These are phyloP conservation scores for Zygoascus biomembranicola DNA, from an alignment of 805 yeast genomes.

Conservation along the genomic window DNA sequence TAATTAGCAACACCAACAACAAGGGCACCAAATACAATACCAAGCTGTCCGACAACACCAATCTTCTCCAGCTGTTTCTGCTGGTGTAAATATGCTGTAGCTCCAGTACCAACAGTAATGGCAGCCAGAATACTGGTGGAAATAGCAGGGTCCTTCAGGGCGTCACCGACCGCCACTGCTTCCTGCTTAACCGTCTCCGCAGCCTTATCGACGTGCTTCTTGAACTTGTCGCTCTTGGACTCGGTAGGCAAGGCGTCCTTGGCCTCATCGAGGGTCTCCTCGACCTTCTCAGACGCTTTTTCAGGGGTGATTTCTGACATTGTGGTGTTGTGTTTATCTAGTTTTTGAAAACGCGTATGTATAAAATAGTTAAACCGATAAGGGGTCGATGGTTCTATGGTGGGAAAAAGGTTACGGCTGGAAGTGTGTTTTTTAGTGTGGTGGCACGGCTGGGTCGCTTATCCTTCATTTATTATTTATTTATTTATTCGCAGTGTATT, in stretches of 20 bases:
- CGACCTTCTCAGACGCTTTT: slow-evolving; percentile 9
- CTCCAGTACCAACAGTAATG: slow-evolving; percentile 14
- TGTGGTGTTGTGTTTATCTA: neutral
- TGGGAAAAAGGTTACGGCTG: neutral
- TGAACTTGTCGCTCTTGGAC: neutral
- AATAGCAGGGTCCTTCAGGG: slow-evolving; percentile 15
- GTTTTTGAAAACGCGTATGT: neutral
- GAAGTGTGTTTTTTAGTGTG: neutral
- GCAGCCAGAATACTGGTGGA: slow-evolving; percentile 14
- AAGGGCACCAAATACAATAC: slow-evolving; percentile 8
- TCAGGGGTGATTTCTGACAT: neutral
- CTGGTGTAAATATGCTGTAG: slow-evolving; percentile 12
- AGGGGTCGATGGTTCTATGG: neutral
- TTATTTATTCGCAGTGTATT: too few species aligned
- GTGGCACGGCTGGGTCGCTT: neutral
- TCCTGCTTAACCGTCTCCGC: neutral
- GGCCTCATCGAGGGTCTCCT: neutral
- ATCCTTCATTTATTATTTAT: too few species aligned
- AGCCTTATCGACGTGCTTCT: neutral
- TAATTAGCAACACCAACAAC: slow-evolving; percentile 8
- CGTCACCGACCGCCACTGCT: slow-evolving; percentile 1
- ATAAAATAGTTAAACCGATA: neutral
- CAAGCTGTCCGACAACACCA: slow-evolving; percentile 11
- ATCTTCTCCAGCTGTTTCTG: slow-evolving; percentile 15
- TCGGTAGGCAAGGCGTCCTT: slow-evolving; percentile 3